Conservation (phyloP, 2,329 filamentous ascomycete genomes). For the Harringtonia lauricola region DNA sequence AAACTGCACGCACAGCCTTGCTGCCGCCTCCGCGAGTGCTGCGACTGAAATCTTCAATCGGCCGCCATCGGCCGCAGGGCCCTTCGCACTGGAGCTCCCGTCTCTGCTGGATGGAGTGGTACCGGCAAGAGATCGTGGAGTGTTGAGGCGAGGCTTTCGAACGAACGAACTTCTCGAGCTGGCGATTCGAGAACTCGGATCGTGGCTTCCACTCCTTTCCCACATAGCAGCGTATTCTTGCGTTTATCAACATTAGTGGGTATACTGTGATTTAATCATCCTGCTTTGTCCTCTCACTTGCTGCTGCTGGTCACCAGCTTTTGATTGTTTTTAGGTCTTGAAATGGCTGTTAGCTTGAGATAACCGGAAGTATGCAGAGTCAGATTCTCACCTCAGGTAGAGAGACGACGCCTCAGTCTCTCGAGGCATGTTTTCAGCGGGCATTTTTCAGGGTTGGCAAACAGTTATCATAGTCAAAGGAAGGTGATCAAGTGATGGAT, state of each 20-base stretch:
- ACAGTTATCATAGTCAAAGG: no score
- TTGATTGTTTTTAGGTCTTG: not conserved
- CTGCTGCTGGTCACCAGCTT: not conserved
- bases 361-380: not conserved
- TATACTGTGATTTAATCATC: not conserved
- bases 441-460: no score
- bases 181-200: slow-evolving; percentile 18
- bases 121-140: slow-evolving; percentile 18
- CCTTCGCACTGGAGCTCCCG: slow-evolving; percentile 17
- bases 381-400: not conserved
- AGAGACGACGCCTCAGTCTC: no score
- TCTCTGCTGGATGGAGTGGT: slow-evolving; percentile 13
- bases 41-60: slow-evolving; percentile 21
- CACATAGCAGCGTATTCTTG: slow-evolving; percentile 19
- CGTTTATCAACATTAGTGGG: not conserved
- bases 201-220: slow-evolving; percentile 19
- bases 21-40: slow-evolving; percentile 17
- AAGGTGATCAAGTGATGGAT: no score
- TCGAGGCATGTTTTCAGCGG: no score
- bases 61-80: slow-evolving; percentile 19
- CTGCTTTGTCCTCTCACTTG: not conserved
- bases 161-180: slow-evolving; percentile 16
- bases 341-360: not conserved
- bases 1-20: slow-evolving; percentile 20
- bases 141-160: slow-evolving; percentile 11